A percentile compares a stretch with the other conserved stretches of the same genome.
phyloP scores from a whole-genome alignment of 768 basidiomycete genomes.

The Mycena pura region DNA sequence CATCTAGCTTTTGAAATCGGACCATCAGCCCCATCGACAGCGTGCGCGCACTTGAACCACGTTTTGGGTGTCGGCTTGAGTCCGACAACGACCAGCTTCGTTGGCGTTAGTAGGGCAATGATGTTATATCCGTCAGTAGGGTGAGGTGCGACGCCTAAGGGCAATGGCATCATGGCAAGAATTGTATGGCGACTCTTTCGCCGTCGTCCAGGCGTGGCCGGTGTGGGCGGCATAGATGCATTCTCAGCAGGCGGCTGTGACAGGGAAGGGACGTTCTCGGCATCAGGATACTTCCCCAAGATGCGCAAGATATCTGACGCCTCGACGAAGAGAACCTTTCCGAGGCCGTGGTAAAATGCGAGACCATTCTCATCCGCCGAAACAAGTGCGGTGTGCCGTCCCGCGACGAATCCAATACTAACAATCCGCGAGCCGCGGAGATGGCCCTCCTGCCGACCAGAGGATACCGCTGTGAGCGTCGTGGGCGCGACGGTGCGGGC shows the following conservation, averaged over 20 bases:
- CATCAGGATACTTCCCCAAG: conserved; percentile 86
- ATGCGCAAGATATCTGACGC: conserved; percentile 94
- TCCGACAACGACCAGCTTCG: conserved; percentile 92
- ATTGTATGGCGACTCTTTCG: conserved; percentile 68
- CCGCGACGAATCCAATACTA: conserved; percentile 86
- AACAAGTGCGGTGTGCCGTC: conserved; percentile 90
- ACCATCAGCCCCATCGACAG: conserved; percentile 50
- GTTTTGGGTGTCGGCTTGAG: conserved; percentile 91
- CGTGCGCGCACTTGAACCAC: conserved; percentile 81
- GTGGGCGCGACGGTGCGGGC: conserved; percentile 77
- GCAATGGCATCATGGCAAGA: conserved; percentile 81
- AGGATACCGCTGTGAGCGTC: conserved; percentile 67
- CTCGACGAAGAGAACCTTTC: conserved; percentile 93
- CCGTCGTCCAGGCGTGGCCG: conserved; percentile 44
- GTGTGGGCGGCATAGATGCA: conserved; percentile 29
- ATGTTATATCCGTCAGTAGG: conserved; percentile 81
- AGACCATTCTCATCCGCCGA: conserved; percentile 90
- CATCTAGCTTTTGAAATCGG: conserved; percentile 52
- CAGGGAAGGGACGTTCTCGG: conserved; percentile 30
- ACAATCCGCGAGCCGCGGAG: conserved; percentile 80
- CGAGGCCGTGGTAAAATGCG: conserved; percentile 93
- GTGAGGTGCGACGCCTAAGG: conserved; percentile 76
- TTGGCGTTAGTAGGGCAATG: conserved; percentile 85
- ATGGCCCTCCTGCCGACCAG: conserved; percentile 87
- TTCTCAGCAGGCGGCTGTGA: conserved; percentile 17